Percentiles rank a stretch among this genome's conserved stretches.
Conservation (phyloP, 2,329 filamentous ascomycete genomes). For the Arthrobotrys entomopaga region DNA sequence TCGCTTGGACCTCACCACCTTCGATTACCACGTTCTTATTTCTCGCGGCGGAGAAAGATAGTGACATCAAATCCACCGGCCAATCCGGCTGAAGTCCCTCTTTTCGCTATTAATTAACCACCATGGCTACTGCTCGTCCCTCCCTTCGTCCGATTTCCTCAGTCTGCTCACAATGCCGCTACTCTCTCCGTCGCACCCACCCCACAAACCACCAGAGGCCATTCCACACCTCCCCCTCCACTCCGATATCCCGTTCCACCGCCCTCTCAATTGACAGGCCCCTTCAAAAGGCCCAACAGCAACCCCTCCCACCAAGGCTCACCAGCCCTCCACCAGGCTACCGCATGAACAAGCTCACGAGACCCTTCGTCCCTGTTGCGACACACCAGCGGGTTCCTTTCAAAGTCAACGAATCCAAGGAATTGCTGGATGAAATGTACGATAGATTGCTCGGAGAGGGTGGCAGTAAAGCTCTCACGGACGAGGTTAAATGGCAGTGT, state of each 20-base stretch:
- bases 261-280: conserved; percentile 27
- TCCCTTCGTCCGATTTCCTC: conserved; percentile 39
- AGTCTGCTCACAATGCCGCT: conserved; percentile 44
- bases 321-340: conserved; percentile 41
- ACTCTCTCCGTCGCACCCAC: conserved; percentile 20
- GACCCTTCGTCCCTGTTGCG: conserved; percentile 55
- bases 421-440: conserved; percentile 80
- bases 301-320: conserved; percentile 33
- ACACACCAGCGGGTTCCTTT: conserved; percentile 54
- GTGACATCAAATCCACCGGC: too few relatives aligned
- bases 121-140: conserved; percentile 37
- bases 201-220: conserved; percentile 45
- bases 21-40: neutral
- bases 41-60: too few relatives aligned
- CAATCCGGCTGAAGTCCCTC: neutral
- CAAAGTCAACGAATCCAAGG: conserved; percentile 77
- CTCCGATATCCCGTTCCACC: conserved; percentile 7
- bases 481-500: conserved; percentile 95
- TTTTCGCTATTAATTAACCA: neutral
- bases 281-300: conserved; percentile 45
- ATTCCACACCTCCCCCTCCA: conserved; percentile 12
- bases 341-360: conserved; percentile 55
- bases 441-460: conserved; percentile 72
- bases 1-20: neutral
- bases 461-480: conserved; percentile 78